Evolutionary conservation across 164 flowering plant species (phyloP), one percentile per base, ranked within the genome.

Genomic region (Aristolochia californica): DNA sequence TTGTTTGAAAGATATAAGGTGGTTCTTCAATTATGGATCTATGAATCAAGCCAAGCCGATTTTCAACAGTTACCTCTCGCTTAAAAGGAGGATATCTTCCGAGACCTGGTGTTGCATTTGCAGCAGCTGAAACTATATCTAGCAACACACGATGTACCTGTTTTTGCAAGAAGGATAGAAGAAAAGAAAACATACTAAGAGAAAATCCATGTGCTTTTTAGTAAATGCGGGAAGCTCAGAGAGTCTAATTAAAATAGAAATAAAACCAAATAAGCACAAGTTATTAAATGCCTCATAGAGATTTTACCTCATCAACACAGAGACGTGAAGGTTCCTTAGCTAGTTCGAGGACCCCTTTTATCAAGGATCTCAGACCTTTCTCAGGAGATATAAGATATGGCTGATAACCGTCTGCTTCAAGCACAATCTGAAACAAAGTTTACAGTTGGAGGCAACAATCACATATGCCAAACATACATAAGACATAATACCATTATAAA

Each of bases 331-430:
- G 96, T 64, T 94, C 99, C 64, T 94, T 94, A 22, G 99, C 99
- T 60, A 94, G 70, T 75, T 90, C 99, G 44, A 94, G 74, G 30
- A 94, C 97, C 58, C 70, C 75, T 68, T 90, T 94, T 63, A 94
- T 88, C 57, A 94, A 72, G 48, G 99, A 94, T 62, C 99, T 79
- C 55, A 94, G 68, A 45, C 99, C 97, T 66, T 94, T 94, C 70
- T 94, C 99, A 5, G 99, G 99, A 65, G 99, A 94, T 62, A 94
- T 94, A 61, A 94, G 97, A 76, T 94, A 94, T 28, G 99, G 97
- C 62, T 94, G 99, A 78, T 94, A 94, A 66, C 99, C 99, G 77
- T 94, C 99, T 48, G 97, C 99, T 77, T 94, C 99, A 17, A 94
- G 73, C 59, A 94, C 99, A 71, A 94, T 78, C 99, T 94, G 77